These are phyloP conservation scores for Sequoiadendron giganteum DNA, from an alignment of 75 land plant genomes.

Conservation along the genomic window DNA sequence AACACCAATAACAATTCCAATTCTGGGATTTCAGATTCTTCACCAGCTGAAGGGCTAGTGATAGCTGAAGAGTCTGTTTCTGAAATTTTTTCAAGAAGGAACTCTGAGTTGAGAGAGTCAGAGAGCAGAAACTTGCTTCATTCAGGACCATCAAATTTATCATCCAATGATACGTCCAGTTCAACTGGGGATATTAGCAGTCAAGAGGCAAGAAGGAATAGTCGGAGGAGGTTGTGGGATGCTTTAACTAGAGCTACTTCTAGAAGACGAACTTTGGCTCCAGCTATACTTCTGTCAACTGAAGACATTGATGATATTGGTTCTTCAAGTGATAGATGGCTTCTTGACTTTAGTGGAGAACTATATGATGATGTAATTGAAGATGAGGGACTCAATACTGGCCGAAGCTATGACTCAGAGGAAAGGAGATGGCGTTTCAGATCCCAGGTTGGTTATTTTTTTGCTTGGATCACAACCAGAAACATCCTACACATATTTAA, in stretches of 20 bases:
- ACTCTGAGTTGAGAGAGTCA: conserved; percentile 4
- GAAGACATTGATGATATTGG: conserved; percentile 47
- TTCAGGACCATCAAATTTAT: not conserved
- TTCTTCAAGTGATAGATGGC: conserved; percentile 50
- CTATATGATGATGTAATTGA: conserved; percentile 33
- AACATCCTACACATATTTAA: not conserved
- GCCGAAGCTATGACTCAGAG: conserved; percentile 38
- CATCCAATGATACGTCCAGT: conserved; percentile 6
- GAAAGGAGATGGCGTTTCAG: conserved; percentile 58
- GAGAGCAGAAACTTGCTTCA: conserved; percentile 1
- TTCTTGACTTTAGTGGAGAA: conserved; percentile 43
- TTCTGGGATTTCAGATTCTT: not conserved
- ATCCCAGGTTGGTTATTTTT: conserved; percentile 57
- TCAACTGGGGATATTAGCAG: conserved; percentile 23
- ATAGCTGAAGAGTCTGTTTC: conserved; percentile 3
- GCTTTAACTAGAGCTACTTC: conserved; percentile 73
- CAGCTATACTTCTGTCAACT: conserved; percentile 32
- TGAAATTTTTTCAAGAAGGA: not conserved
- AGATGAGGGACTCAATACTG: conserved; percentile 34
- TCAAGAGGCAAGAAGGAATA: conserved; percentile 59
- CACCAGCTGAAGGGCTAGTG: conserved; percentile 1
- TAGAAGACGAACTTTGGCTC: conserved; percentile 42
- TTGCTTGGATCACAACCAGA: conserved; percentile 5
- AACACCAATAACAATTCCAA: not conserved
- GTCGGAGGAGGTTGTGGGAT: conserved; percentile 81